Evolutionary conservation across 768 basidiomycete genomes (phyloP), one percentile per base, ranked within the genome.

Genomic region (Rhodocollybia butyracea): DNA sequence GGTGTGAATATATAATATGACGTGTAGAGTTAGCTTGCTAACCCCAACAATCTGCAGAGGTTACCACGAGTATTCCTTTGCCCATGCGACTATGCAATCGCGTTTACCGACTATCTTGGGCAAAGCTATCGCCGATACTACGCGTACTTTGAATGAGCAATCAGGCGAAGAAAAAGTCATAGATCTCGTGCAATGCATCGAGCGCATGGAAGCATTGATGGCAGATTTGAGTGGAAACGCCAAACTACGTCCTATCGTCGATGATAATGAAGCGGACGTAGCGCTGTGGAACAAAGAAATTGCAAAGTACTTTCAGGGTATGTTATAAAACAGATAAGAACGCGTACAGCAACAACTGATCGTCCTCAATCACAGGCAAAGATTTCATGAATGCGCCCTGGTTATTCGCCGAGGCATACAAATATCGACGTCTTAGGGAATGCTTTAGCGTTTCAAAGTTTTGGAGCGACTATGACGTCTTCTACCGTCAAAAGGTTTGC

Each of bases 371-470:
- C n/a, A n/a, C n/a, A 86, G 89, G 89, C 29, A 91, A 90, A 70
- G 87, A 91, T 63, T 94, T 93, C 65, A 95, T 95, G 92, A 94
- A 90, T 67, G 93, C 94, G 0, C 94, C 94, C 5, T 96, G 94
- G 94, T 75, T 97, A 17, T 97, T 98, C 63, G 95, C 94, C 21
- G 94, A 96, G 69, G 94, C 94, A 15, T 92, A 93, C 76, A 93
- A 92, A 69, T 93, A 93, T 68, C 88, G 91, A 61, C 85, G 92
- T 57, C 81, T 98, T 43, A 91, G 89, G 58, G 94, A 96, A 70
- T 92, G 91, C 71, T 98, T 98, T 76, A 93, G 89, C 59, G 75
- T 92, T 57, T 90, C 89, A 77, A 91, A 90, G 66, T 88, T 81
- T 70, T 98, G 93, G 91, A 80, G 79, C 58, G 82, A 86, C 62